These are phyloP conservation scores for Waitea zeae DNA, from an alignment of 1,284 basidiomycete species.

Conservation along the genomic window DNA sequence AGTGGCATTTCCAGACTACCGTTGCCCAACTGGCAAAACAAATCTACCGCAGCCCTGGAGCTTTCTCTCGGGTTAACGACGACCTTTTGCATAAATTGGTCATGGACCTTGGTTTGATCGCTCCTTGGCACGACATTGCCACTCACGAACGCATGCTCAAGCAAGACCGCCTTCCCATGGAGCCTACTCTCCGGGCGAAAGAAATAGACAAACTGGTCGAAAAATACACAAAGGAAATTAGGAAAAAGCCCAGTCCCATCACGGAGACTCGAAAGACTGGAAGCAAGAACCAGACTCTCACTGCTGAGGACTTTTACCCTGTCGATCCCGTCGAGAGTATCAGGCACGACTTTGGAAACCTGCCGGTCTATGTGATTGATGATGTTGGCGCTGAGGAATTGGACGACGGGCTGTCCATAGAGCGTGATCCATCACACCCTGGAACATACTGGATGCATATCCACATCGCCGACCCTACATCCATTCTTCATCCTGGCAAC, in stretches of 20 bases:
- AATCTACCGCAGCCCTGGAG: too few species aligned
- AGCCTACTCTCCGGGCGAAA: constrained; percentile 11
- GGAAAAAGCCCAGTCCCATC: constrained; percentile 14
- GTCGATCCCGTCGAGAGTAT: constrained; percentile 43
- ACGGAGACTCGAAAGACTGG: constrained; percentile 3
- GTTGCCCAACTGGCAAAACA: too few species aligned
- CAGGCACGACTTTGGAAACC: constrained; percentile 73
- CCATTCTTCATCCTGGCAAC: constrained; percentile 58
- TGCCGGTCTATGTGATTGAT: constrained; percentile 85
- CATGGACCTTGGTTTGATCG: constrained; percentile 48
- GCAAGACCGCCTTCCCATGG: constrained; percentile 3
- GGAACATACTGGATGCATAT: constrained; percentile 71
- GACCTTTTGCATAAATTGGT: constrained; percentile 27
- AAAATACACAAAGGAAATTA: constrained; percentile 13
- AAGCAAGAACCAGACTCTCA: constrained; percentile 16
- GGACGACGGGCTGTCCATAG: constrained; percentile 88
- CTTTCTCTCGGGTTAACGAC: neutral
- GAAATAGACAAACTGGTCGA: constrained; percentile 13
- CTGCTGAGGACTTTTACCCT: constrained; percentile 39
- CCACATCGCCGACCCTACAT: constrained; percentile 89
- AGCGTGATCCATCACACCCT: constrained; percentile 37
- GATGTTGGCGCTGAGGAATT: constrained; percentile 71
- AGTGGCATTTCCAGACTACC: constrained; percentile 30
- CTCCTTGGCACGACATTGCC: constrained; percentile 57
- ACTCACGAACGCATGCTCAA: constrained; percentile 13